Evolutionary conservation across 2,329 filamentous ascomycete species (phyloP).

Genomic region (Mycosphaerella arachidis): DNA sequence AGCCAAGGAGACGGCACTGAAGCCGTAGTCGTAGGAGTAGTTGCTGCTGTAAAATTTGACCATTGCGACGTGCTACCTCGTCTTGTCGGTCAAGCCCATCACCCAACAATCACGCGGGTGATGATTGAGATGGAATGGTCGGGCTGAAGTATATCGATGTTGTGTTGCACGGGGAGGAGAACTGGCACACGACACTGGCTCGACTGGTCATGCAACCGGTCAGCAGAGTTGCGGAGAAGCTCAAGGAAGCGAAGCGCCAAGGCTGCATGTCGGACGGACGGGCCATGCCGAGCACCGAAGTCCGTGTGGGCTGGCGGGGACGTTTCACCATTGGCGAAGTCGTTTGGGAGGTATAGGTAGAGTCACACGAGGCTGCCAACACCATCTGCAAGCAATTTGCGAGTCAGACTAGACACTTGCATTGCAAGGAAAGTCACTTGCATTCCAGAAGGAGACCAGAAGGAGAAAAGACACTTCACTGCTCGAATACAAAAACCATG

Average conservation of each 20-base stretch:
- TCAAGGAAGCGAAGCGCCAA: not conserved
- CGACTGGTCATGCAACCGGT: not conserved
- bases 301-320: too few species aligned
- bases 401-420: not conserved
- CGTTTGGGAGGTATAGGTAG: not conserved
- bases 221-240: not conserved
- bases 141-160: not conserved
- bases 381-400: not conserved
- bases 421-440: not conserved
- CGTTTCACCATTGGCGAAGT: not conserved
- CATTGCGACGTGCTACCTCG: conserved; percentile 33
- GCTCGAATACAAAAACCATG: conserved; percentile 8
- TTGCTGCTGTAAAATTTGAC: conserved; percentile 53
- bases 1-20: conserved; percentile 79
- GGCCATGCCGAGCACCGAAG: not conserved
- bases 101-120: conserved; percentile 10
- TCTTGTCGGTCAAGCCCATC: conserved; percentile 13
- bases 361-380: not conserved
- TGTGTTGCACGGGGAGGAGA: not conserved
- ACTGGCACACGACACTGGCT: not conserved
- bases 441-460: not conserved
- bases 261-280: not conserved
- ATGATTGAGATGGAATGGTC: not conserved
- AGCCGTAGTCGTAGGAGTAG: conserved; percentile 74
- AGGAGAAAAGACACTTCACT: not conserved